Evolutionary conservation across 371 early-diverging fungal species (phyloP).

Genomic region (Chytridium lagenaria): DNA sequence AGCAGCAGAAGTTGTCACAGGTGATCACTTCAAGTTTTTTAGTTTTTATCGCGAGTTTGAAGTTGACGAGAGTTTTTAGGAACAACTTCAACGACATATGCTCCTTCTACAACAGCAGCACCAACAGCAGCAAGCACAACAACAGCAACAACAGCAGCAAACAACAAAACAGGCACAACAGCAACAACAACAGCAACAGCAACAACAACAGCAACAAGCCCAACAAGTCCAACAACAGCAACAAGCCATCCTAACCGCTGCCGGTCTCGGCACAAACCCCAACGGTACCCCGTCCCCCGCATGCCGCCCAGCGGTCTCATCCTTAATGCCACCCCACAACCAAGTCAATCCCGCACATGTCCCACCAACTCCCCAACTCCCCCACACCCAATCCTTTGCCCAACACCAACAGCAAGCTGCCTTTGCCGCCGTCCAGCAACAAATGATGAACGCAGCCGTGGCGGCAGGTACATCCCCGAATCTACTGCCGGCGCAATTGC

Average conservation of each 20-base stretch:
- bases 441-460: too few relatives aligned
- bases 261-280: too few relatives aligned
- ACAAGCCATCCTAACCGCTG: background rate
- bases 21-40: background rate
- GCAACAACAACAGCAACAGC: background rate
- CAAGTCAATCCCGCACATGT: too few relatives aligned
- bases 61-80: background rate
- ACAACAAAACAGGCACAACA: background rate
- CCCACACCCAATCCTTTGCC: background rate
- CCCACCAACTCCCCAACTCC: background rate
- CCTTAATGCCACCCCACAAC: too few relatives aligned
- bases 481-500: too few relatives aligned
- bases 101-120: background rate
- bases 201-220: too few relatives aligned
- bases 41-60: background rate
- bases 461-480: too few relatives aligned
- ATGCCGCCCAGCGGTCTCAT: too few relatives aligned
- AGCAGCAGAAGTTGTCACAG: background rate
- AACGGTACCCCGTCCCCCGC: too few relatives aligned
- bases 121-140: constrained; percentile 3
- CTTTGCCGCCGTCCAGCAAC: too few relatives aligned
- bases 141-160: background rate
- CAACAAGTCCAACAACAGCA: constrained; percentile 16
- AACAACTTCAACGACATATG: background rate
- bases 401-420: too few relatives aligned